Conservation (phyloP, 768 basidiomycete species). For the Mycena capillaripes region DNA sequence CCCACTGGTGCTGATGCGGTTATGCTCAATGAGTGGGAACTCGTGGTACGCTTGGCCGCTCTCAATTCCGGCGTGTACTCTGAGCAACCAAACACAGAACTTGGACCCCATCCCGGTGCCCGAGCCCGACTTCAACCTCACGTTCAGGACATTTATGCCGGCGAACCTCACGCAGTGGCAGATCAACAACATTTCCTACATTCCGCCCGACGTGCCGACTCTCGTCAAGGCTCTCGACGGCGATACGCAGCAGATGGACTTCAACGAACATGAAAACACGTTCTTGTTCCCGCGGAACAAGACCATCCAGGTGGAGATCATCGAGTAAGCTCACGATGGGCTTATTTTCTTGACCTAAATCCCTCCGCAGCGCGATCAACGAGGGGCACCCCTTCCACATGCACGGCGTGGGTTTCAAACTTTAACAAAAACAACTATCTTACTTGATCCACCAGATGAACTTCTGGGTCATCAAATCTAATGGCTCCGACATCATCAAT, state of each 20-base stretch:
- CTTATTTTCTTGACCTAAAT: neutral
- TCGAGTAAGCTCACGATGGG: constrained; percentile 38
- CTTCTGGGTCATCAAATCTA: constrained; percentile 58
- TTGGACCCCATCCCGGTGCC: constrained; percentile 35
- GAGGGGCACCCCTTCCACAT: constrained; percentile 42
- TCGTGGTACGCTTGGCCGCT: constrained; percentile 26
- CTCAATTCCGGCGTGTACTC: constrained; percentile 9
- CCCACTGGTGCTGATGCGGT: constrained; percentile 25
- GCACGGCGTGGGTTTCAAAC: constrained; percentile 39
- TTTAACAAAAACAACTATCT: neutral
- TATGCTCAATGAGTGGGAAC: constrained; percentile 25
- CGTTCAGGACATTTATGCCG: constrained; percentile 45
- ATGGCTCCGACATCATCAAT: constrained; percentile 47
- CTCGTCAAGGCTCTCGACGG: constrained; percentile 52
- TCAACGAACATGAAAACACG: constrained; percentile 53
- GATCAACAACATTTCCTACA: constrained; percentile 47
- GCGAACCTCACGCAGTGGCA: constrained; percentile 45
- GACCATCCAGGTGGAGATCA: constrained; percentile 55
- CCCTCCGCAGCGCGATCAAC: constrained; percentile 1
- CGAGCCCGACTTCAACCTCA: constrained; percentile 30
- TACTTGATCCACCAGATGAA: constrained; percentile 31
- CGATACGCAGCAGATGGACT: constrained; percentile 43
- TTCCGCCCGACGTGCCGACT: constrained; percentile 37
- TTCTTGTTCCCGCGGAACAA: constrained; percentile 56
- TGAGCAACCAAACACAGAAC: constrained; percentile 5